A percentile compares a stretch with the other conserved stretches of the same genome.
Evolutionary conservation across 176 grass and related monocot species (phyloP).

Genomic region (Bonia amplexicaulis): DNA sequence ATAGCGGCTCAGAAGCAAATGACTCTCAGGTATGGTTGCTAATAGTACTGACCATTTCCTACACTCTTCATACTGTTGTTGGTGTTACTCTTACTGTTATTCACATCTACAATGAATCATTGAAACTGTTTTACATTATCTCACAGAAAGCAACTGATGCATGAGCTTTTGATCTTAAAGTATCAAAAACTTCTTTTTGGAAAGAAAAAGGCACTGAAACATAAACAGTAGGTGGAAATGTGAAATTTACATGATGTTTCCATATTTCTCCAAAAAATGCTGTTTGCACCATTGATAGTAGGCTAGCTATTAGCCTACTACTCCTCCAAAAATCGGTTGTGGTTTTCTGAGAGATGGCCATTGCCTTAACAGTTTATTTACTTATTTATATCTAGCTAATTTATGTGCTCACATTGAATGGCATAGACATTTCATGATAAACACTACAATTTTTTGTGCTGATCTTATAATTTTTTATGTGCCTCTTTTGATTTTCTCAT

Average conservation of each 20-base stretch:
- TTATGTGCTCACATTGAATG: not conserved
- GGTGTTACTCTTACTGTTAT: not conserved
- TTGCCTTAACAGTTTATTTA: not conserved
- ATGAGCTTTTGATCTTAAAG: not conserved
- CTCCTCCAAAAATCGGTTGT: not conserved
- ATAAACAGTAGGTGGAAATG: not conserved
- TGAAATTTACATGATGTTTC: not conserved
- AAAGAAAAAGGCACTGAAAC: not conserved
- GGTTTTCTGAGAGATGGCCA: not conserved
- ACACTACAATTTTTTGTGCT: not conserved
- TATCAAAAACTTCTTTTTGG: not conserved
- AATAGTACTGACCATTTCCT: not conserved
- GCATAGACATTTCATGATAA: not conserved
- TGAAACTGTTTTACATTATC: not conserved
- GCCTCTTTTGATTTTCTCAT: not conserved
- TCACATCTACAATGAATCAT: not conserved
- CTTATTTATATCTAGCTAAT: not conserved
- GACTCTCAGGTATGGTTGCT: slow-evolving; percentile 68
- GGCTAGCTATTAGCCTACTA: not conserved
- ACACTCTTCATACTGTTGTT: not conserved
- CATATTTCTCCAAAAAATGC: not conserved
- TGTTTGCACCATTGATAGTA: not conserved
- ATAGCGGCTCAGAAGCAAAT: slow-evolving; percentile 98
- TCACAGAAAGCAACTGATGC: not conserved
- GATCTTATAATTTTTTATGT: not conserved